Evolutionary conservation across 2,329 filamentous ascomycete species (phyloP).

Genomic region (Aphanocladium album): DNA sequence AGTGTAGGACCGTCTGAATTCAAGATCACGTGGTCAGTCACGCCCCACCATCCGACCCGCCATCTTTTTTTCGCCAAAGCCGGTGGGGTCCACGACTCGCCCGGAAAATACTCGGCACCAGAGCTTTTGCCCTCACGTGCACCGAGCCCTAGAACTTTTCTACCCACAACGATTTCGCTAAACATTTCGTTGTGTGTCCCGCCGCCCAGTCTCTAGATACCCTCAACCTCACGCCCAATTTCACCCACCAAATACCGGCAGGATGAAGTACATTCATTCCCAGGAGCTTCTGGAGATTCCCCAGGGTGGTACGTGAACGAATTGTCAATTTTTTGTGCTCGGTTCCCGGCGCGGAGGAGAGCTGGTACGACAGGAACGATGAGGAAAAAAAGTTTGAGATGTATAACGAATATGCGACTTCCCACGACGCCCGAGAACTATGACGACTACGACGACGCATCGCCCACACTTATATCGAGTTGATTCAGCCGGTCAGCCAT

Average conservation of each 20-base stretch:
- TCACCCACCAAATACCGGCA: conserved; percentile 54
- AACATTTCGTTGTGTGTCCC: conserved; percentile 31
- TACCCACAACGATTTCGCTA: conserved; percentile 39
- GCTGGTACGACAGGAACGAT: neutral
- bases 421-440: neutral
- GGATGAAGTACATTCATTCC: conserved; percentile 99
- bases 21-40: conserved; percentile 3
- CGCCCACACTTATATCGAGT: neutral
- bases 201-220: conserved; percentile 33
- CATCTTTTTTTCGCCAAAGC: conserved; percentile 3
- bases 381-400: conserved; percentile 1
- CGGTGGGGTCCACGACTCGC: conserved; percentile 17
- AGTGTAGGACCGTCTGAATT: neutral
- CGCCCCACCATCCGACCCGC: neutral
- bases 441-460: neutral
- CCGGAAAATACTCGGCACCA: conserved; percentile 22
- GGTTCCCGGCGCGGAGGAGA: conserved; percentile 9
- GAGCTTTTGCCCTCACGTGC: conserved; percentile 32
- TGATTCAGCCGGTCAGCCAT: neutral
- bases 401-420: neutral
- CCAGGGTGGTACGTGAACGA: conserved; percentile 77
- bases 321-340: conserved; percentile 6
- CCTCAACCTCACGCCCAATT: conserved; percentile 35
- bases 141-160: conserved; percentile 41
- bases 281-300: conserved; percentile 93